These are phyloP conservation scores for Cytidiella melzeri DNA, from an alignment of 768 basidiomycete genomes.

Conservation along the genomic window DNA sequence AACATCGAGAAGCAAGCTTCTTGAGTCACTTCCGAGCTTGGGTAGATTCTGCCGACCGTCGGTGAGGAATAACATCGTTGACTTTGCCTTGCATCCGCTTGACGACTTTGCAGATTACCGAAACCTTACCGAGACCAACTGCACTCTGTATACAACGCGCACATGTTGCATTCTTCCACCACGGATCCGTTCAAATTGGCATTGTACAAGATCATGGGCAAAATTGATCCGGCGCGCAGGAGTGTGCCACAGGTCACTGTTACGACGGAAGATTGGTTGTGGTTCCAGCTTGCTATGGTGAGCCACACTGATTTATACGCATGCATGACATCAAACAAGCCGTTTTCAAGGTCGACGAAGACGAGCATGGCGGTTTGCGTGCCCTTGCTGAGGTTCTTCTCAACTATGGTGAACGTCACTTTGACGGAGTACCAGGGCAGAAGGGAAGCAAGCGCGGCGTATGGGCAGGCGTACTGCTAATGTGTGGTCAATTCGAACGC, in stretches of 20 bases:
- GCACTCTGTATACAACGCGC: conserved; percentile 73
- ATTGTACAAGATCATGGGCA: conserved; percentile 92
- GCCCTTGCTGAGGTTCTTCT: conserved; percentile 69
- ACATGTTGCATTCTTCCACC: conserved; percentile 83
- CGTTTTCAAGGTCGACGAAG: conserved; percentile 60
- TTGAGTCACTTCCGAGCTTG: conserved; percentile 77
- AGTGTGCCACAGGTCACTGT: conserved; percentile 79
- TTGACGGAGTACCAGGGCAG: conserved; percentile 61
- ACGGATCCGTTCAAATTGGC: conserved; percentile 96
- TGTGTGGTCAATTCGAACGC: conserved; percentile 93
- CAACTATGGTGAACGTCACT: conserved; percentile 77
- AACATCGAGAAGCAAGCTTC: conserved; percentile 78
- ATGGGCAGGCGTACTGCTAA: conserved; percentile 80
- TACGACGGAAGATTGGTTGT: conserved; percentile 97
- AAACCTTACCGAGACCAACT: conserved; percentile 77
- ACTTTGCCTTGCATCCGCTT: conserved; percentile 6
- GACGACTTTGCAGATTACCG: conserved; percentile 42
- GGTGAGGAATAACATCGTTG: conserved; percentile 37
- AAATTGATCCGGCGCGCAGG: conserved; percentile 76
- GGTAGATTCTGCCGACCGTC: conserved; percentile 74
- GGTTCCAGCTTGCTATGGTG: conserved; percentile 92
- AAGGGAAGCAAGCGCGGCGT: conserved; percentile 54
- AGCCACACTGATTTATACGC: conserved; percentile 7
- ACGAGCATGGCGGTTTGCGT: conserved; percentile 71
- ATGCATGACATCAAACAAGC: neutral